Evolutionary conservation across 805 yeast species (phyloP).

Genomic region (Brettanomyces sp.): DNA sequence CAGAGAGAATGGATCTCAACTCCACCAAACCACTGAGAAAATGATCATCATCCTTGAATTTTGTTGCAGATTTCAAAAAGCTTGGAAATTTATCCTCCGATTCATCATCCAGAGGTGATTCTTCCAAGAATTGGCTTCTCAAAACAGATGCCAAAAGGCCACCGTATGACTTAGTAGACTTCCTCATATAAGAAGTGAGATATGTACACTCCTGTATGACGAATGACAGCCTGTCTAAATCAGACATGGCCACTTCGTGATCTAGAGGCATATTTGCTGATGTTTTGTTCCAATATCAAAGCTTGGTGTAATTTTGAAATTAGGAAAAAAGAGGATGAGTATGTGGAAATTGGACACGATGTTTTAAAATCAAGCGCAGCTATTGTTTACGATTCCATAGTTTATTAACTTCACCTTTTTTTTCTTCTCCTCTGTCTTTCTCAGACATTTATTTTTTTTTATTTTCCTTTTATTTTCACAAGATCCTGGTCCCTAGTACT

Average conservation of each 20-base stretch:
- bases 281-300: neutral
- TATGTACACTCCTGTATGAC: constrained; percentile 83
- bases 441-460: too few species aligned
- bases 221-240: constrained; percentile 35
- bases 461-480: too few species aligned
- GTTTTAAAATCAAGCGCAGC: too few species aligned
- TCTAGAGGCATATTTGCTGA: neutral
- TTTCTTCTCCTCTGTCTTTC: too few species aligned
- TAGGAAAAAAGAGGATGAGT: too few species aligned
- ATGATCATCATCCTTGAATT: constrained; percentile 35
- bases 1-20: constrained; percentile 60
- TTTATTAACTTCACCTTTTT: too few species aligned
- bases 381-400: too few species aligned
- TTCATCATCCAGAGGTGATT: constrained; percentile 21
- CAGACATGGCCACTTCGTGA: neutral
- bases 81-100: constrained; percentile 16
- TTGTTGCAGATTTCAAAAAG: constrained; percentile 20
- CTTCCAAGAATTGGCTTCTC: constrained; percentile 39
- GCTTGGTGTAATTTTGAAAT: too few species aligned
- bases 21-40: constrained; percentile 73
- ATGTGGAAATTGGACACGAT: too few species aligned
- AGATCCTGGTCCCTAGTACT: too few species aligned
- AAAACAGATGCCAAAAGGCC: constrained; percentile 80
- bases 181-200: constrained; percentile 83
- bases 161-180: constrained; percentile 54